phyloP scores from a whole-genome alignment of 495 filamentous ascomycete species.

The Letharia lupina region DNA sequence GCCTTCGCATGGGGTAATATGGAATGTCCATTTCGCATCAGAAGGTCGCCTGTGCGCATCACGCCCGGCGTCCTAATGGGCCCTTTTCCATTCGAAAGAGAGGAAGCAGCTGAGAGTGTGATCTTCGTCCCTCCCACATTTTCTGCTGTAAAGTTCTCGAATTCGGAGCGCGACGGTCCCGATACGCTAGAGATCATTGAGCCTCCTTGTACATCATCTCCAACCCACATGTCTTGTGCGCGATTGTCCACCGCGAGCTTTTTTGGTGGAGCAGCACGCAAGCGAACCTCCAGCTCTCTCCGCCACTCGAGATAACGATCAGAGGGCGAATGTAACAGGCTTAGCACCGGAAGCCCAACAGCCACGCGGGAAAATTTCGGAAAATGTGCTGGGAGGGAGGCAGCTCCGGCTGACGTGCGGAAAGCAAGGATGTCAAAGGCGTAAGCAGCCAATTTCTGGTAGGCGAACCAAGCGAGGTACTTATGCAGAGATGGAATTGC shows the following conservation, averaged over 20 bases:
- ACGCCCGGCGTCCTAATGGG: conserved; percentile 19
- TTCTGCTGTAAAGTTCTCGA: conserved; percentile 19
- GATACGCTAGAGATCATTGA: conserved; percentile 12
- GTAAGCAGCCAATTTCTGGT: conserved; percentile 6
- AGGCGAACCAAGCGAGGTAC: neutral
- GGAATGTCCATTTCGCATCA: conserved; percentile 14
- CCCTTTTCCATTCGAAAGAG: conserved; percentile 13
- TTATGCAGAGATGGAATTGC: neutral
- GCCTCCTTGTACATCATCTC: conserved; percentile 16
- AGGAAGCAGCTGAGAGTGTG: conserved; percentile 1
- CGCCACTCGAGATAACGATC: neutral
- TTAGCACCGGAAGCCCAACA: neutral
- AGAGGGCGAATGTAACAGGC: neutral
- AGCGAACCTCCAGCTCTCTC: neutral
- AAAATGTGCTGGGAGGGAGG: neutral
- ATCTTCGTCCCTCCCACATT: conserved; percentile 8
- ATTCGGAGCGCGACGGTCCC: conserved; percentile 10
- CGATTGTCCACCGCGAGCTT: conserved; percentile 12
- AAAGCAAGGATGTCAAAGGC: conserved; percentile 7
- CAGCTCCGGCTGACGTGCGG: conserved; percentile 11
- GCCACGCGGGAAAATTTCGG: neutral
- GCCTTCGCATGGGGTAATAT: conserved; percentile 55
- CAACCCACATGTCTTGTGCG: conserved; percentile 19
- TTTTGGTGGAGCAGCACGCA: neutral
- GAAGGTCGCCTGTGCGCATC: conserved; percentile 14